phyloP scores from a whole-genome alignment of 176 grass and related monocot genomes.

The Tillandsia leiboldiana region DNA sequence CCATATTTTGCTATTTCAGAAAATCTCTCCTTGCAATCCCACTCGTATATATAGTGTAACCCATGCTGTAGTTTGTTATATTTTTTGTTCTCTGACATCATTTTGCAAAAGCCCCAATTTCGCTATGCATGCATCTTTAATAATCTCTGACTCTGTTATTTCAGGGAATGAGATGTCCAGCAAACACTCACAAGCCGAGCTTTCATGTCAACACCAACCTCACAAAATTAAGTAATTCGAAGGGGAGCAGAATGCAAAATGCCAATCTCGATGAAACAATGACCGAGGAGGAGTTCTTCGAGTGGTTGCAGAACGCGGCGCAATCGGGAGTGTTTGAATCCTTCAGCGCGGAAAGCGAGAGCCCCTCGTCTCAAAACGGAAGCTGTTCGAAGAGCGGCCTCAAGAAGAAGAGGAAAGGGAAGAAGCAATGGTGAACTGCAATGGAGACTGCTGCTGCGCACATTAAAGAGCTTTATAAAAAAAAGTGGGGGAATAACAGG shows the following conservation, averaged over 20 bases:
- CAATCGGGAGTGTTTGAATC: slow-evolving; percentile 80
- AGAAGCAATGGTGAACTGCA: slow-evolving; percentile 58
- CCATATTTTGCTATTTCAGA: too few species aligned
- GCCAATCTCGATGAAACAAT: slow-evolving; percentile 52
- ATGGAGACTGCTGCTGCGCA: neutral
- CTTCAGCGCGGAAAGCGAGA: slow-evolving; percentile 26
- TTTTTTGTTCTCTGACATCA: too few species aligned
- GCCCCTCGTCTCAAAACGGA: slow-evolving; percentile 33
- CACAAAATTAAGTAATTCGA: slow-evolving; percentile 56
- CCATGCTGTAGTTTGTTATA: too few species aligned
- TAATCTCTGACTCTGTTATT: slow-evolving; percentile 8
- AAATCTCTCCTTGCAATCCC: too few species aligned
- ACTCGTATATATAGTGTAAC: too few species aligned
- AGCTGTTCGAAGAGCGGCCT: slow-evolving; percentile 24
- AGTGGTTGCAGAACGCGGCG: slow-evolving; percentile 81
- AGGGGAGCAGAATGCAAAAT: slow-evolving; percentile 31
- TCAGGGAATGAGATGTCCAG: slow-evolving; percentile 82
- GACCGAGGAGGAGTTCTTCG: slow-evolving; percentile 76
- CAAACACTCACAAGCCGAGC: slow-evolving; percentile 88
- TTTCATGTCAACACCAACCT: slow-evolving; percentile 84
- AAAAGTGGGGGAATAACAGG: neutral
- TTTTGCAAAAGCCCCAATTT: neutral
- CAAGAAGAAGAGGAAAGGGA: slow-evolving; percentile 71
- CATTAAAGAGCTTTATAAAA: neutral
- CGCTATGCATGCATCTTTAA: neutral